These are phyloP conservation scores for Blastobotrys apis DNA, from an alignment of 1,139 yeast genomes.

Conservation along the genomic window DNA sequence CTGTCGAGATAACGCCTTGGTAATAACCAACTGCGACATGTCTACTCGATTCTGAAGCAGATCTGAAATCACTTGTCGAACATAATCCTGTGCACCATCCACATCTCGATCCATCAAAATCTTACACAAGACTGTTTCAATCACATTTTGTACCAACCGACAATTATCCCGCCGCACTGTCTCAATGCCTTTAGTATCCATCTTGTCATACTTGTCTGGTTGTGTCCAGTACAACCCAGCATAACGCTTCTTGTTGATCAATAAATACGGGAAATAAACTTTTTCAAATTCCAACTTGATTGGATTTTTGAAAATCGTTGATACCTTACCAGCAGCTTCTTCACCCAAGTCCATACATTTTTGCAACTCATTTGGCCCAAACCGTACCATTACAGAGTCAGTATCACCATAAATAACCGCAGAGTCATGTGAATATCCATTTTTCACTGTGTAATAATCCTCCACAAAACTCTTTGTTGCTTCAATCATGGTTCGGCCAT, in stretches of 20 bases:
- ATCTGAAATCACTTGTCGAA: slow-evolving; percentile 84
- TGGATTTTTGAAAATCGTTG: slow-evolving; percentile 72
- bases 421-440: slow-evolving; percentile 80
- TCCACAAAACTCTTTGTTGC: slow-evolving; percentile 84
- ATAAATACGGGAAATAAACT: slow-evolving; percentile 88
- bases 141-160: slow-evolving; percentile 86
- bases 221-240: slow-evolving; percentile 97
- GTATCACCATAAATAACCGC: slow-evolving; percentile 97
- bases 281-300: slow-evolving; percentile 95
- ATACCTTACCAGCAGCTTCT: slow-evolving; percentile 88
- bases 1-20: slow-evolving; percentile 83
- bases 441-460: slow-evolving; percentile 65
- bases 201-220: slow-evolving; percentile 84
- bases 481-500: slow-evolving; percentile 97
- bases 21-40: slow-evolving; percentile 87
- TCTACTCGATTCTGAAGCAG: slow-evolving; percentile 87
- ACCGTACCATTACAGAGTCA: slow-evolving; percentile 98
- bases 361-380: slow-evolving; percentile 77
- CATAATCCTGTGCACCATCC: slow-evolving; percentile 79
- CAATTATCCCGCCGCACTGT: slow-evolving; percentile 98
- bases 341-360: slow-evolving; percentile 90
- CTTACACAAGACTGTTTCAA: slow-evolving; percentile 81
- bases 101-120: slow-evolving; percentile 88
- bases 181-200: slow-evolving; percentile 98
- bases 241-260: slow-evolving; percentile 92